Conservation (phyloP, 1,284 basidiomycete genomes). For the Singerocomus inundabilis region DNA sequence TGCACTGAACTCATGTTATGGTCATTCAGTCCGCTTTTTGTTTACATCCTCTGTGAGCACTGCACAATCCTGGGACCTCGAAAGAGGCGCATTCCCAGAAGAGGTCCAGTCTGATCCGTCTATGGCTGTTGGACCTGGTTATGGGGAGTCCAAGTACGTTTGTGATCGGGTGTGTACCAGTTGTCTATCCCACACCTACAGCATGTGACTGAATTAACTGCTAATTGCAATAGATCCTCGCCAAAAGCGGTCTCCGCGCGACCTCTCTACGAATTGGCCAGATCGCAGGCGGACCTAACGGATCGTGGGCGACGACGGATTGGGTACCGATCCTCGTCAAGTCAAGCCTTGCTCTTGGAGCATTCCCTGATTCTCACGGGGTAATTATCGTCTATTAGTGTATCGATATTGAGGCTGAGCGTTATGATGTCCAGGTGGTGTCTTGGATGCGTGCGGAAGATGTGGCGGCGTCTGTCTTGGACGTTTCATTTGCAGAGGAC, state of each 20-base stretch:
- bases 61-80: slow-evolving; percentile 8
- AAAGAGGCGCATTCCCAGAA: slow-evolving; percentile 1
- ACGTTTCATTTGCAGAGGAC: slow-evolving; percentile 17
- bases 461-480: slow-evolving; percentile 19
- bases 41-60: slow-evolving; percentile 7
- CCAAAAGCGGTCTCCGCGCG: slow-evolving; percentile 16
- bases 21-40: background rate
- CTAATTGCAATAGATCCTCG: slow-evolving; percentile 25
- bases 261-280: slow-evolving; percentile 30
- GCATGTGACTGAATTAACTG: background rate
- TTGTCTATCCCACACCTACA: background rate
- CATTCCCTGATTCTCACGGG: too few species aligned
- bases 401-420: too few species aligned
- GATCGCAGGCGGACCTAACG: slow-evolving; percentile 23
- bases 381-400: too few species aligned
- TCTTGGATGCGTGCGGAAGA: slow-evolving; percentile 25
- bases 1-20: slow-evolving; percentile 1
- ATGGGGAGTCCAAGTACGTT: slow-evolving; percentile 12
- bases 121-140: background rate
- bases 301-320: slow-evolving; percentile 29
- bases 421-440: slow-evolving; percentile 17
- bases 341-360: slow-evolving; percentile 26
- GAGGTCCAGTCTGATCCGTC: background rate
- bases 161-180: slow-evolving; percentile 5
- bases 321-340: slow-evolving; percentile 31